These are phyloP conservation scores for Colletotrichum shisoi DNA, from an alignment of 2,329 filamentous ascomycete genomes.

Conservation along the genomic window DNA sequence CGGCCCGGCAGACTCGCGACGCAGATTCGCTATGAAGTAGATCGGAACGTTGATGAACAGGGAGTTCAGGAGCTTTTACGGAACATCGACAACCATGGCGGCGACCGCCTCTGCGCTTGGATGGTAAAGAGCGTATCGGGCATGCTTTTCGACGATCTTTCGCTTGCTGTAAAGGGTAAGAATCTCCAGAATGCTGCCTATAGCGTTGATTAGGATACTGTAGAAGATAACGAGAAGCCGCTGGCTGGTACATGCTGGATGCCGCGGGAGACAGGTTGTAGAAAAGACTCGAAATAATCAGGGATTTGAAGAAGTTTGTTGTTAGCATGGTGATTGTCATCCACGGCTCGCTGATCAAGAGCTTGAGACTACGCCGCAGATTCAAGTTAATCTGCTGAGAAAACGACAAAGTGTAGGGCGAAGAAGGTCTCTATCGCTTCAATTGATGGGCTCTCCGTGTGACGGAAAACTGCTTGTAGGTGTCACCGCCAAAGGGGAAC, in stretches of 20 bases:
- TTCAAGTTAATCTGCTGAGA: conserved; percentile 56
- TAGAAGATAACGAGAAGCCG: conserved; percentile 61
- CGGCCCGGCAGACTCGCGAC: conserved; percentile 58
- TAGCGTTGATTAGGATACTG: conserved; percentile 62
- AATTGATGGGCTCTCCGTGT: conserved; percentile 24
- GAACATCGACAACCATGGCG: conserved; percentile 25
- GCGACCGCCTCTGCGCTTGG: conserved; percentile 40
- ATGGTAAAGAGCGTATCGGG: conserved; percentile 47
- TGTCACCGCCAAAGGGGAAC: conserved; percentile 26
- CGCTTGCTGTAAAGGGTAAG: conserved; percentile 42
- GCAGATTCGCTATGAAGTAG: conserved; percentile 71
- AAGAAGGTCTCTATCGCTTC: conserved; percentile 49
- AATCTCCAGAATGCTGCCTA: conserved; percentile 49
- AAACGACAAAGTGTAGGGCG: conserved; percentile 58
- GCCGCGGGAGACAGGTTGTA: conserved; percentile 55
- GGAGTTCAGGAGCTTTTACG: conserved; percentile 54
- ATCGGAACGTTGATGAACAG: conserved; percentile 68
- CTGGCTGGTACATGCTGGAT: conserved; percentile 54
- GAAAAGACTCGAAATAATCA: conserved; percentile 63
- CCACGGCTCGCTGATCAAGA: conserved; percentile 52
- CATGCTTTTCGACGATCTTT: conserved; percentile 44
- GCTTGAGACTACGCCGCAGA: conserved; percentile 52
- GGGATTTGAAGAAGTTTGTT: conserved; percentile 57
- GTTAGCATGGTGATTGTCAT: conserved; percentile 52
- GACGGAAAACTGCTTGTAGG: conserved; percentile 11